Conservation (phyloP, 371 early-diverging fungal genomes). For the Astathelohania contejeani region DNA sequence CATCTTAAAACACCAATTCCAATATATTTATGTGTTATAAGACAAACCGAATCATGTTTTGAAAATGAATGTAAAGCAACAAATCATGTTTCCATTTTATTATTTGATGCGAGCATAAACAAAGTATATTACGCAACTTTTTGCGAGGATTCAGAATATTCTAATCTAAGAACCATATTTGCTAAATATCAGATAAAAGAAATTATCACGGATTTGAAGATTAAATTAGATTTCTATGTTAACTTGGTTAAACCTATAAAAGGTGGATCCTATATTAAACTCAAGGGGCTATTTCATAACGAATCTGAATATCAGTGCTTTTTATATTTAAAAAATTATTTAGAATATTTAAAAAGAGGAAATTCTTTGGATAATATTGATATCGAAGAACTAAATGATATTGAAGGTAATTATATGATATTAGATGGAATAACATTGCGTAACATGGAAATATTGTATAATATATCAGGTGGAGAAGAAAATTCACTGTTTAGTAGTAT, state of each 20-base stretch:
- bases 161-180: constrained; percentile 71
- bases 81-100: constrained; percentile 59
- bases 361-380: constrained; percentile 13
- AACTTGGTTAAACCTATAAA: constrained; percentile 49
- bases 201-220: constrained; percentile 24
- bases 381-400: constrained; percentile 17
- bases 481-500: constrained; percentile 41
- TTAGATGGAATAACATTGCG: constrained; percentile 43
- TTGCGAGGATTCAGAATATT: constrained; percentile 66
- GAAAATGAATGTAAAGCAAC: constrained; percentile 45
- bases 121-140: constrained; percentile 65
- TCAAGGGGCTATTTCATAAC: not conserved
- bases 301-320: constrained; percentile 26
- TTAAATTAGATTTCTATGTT: constrained; percentile 6
- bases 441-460: constrained; percentile 35
- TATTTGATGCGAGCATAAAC: constrained; percentile 82
- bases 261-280: not conserved
- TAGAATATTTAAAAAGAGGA: constrained; percentile 29
- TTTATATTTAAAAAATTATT: constrained; percentile 33
- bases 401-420: constrained; percentile 36
- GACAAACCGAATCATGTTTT: constrained; percentile 52
- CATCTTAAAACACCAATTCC: constrained; percentile 54
- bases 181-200: constrained; percentile 47
- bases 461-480: constrained; percentile 30
- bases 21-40: constrained; percentile 53